Evolutionary conservation across 1,139 yeast species (phyloP).

Genomic region (Saccharomycopsis hybrid): DNA sequence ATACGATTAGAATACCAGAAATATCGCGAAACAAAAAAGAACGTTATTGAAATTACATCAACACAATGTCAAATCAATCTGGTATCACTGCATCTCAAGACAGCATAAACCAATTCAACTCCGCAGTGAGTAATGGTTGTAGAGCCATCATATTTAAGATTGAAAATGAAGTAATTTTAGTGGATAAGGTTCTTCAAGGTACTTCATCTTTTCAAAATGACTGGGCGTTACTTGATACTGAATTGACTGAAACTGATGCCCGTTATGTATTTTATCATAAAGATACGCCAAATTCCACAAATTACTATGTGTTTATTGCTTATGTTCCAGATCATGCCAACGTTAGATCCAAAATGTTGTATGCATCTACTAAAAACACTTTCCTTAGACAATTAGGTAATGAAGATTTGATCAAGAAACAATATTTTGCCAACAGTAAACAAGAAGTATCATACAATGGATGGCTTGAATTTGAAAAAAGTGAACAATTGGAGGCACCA

Average conservation of each 20-base stretch:
- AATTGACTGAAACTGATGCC: constrained; percentile 47
- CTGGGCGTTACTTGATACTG: constrained; percentile 33
- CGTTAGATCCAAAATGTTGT: constrained; percentile 83
- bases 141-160: constrained; percentile 34
- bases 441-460: constrained; percentile 53
- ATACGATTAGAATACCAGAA: too few species aligned
- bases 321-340: constrained; percentile 85
- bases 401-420: constrained; percentile 46
- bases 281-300: constrained; percentile 26
- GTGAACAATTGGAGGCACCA: constrained; percentile 37
- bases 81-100: constrained; percentile 52
- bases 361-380: constrained; percentile 83
- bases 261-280: constrained; percentile 49
- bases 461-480: constrained; percentile 37
- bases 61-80: constrained; percentile 60
- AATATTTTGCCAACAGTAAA: constrained; percentile 47
- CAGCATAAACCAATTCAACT: constrained; percentile 37
- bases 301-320: constrained; percentile 50
- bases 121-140: constrained; percentile 28
- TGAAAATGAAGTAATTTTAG: constrained; percentile 28
- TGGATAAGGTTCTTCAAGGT: constrained; percentile 28
- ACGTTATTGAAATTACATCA: constrained; percentile 17
- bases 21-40: too few species aligned
- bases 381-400: constrained; percentile 69
- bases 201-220: constrained; percentile 31